These are phyloP conservation scores for Syncephalastrum sp. DNA, from an alignment of 371 early-diverging fungal species.

Conservation along the genomic window DNA sequence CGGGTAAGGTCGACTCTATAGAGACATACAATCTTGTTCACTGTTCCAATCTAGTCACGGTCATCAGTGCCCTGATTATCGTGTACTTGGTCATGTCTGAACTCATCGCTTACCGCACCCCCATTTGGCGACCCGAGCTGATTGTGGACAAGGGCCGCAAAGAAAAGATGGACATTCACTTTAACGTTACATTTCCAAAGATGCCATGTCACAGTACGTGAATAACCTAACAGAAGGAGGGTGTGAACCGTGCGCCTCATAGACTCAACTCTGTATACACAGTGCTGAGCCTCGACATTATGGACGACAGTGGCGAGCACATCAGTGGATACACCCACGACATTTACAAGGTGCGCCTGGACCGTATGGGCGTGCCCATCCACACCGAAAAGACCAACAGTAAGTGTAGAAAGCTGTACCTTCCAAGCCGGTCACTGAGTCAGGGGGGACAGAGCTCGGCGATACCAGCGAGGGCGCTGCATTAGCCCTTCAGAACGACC, in stretches of 20 bases:
- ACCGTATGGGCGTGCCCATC: constrained; percentile 65
- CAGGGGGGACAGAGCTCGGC: constrained; percentile 35
- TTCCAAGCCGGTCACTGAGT: no score
- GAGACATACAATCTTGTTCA: background rate
- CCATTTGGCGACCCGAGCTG: constrained; percentile 71
- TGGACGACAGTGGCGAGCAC: constrained; percentile 93
- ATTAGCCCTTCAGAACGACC: constrained; percentile 36
- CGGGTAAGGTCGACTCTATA: constrained; percentile 46
- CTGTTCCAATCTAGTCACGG: constrained; percentile 60
- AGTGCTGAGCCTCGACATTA: constrained; percentile 90
- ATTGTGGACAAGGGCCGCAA: constrained; percentile 85
- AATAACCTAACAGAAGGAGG: no score
- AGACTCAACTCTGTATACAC: constrained; percentile 1
- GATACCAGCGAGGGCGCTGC: constrained; percentile 41
- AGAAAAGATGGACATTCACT: constrained; percentile 85
- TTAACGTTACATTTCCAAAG: constrained; percentile 89
- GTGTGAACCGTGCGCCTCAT: background rate
- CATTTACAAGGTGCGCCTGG: constrained; percentile 80
- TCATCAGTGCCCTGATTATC: constrained; percentile 76
- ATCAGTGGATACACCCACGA: constrained; percentile 79
- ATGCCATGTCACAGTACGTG: constrained; percentile 87
- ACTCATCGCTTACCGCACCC: constrained; percentile 73
- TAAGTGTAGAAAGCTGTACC: constrained; percentile 23
- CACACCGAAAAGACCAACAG: constrained; percentile 53
- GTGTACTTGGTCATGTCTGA: constrained; percentile 76